Evolutionary conservation across 1,139 yeast species (phyloP).

Genomic region (Saccharomyces hybrid): DNA sequence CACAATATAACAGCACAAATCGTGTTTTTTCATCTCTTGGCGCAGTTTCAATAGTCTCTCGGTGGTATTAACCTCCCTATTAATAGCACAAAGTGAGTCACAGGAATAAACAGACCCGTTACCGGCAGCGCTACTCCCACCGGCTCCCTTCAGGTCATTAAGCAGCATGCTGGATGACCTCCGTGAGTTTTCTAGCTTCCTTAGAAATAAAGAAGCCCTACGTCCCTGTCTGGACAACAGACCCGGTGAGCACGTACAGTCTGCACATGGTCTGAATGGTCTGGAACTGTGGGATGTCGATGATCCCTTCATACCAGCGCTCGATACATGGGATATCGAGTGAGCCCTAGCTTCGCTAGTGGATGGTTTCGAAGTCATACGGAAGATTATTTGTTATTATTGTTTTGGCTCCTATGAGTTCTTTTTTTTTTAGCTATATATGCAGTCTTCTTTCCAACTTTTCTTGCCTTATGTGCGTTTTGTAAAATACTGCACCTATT

Average conservation of each 20-base stretch:
- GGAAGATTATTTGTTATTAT: not conserved
- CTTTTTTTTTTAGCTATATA: not conserved
- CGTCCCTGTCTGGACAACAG: slow-evolving; percentile 57
- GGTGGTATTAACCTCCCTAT: slow-evolving; percentile 46
- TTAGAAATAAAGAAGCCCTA: slow-evolving; percentile 41
- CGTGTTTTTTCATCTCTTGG: slow-evolving; percentile 52
- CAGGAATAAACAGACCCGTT: slow-evolving; percentile 34
- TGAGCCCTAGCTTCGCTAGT: not conserved
- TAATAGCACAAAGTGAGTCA: slow-evolving; percentile 32
- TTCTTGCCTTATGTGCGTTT: not conserved
- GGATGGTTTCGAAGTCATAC: not conserved
- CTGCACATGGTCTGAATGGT: slow-evolving; percentile 45
- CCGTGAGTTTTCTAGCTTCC: slow-evolving; percentile 22
- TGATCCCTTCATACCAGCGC: not conserved
- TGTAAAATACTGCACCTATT: not conserved
- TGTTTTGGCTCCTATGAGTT: not conserved
- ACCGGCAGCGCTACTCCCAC: slow-evolving; percentile 20
- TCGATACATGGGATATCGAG: not conserved
- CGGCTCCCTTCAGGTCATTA: slow-evolving; percentile 3
- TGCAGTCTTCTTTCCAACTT: not conserved
- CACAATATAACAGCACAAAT: slow-evolving; percentile 69
- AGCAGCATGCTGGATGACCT: slow-evolving; percentile 10
- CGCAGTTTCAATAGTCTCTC: slow-evolving; percentile 58
- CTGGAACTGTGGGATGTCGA: not conserved
- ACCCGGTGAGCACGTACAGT: slow-evolving; percentile 82